Conservation (phyloP, 495 filamentous ascomycete species). For the Penicillium taxi region DNA sequence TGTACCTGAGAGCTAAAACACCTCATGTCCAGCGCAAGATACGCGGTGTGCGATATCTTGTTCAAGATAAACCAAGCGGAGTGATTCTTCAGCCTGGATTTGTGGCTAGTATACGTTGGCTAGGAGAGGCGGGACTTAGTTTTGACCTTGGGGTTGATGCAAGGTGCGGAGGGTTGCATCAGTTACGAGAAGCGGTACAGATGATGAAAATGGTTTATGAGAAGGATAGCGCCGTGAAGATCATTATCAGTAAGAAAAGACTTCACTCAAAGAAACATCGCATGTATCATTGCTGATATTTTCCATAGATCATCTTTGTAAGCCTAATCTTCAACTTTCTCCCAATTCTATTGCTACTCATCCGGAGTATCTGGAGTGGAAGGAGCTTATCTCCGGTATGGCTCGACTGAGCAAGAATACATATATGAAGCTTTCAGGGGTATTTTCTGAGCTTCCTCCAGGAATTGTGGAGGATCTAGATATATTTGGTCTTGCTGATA, state of each 20-base stretch:
- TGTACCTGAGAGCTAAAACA: conserved; percentile 21
- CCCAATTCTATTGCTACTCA: conserved; percentile 38
- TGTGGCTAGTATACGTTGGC: conserved; percentile 58
- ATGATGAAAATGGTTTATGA: conserved; percentile 61
- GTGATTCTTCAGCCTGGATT: conserved; percentile 54
- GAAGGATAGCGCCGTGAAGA: conserved; percentile 50
- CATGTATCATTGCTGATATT: conserved; percentile 9
- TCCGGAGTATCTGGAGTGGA: conserved; percentile 50
- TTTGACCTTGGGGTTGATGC: conserved; percentile 84
- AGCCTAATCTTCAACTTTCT: conserved; percentile 59
- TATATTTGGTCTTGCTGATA: conserved; percentile 33
- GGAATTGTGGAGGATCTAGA: conserved; percentile 26
- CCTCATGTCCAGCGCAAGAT: conserved; percentile 44
- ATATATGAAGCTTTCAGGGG: conserved; percentile 86
- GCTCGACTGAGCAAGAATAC: conserved; percentile 45
- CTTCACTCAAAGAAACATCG: conserved; percentile 1
- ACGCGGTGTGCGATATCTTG: conserved; percentile 68
- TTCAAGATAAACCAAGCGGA: conserved; percentile 66
- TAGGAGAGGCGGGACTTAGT: conserved; percentile 52
- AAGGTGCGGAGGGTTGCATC: conserved; percentile 55
- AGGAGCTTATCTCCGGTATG: conserved; percentile 34
- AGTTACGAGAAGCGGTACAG: conserved; percentile 62
- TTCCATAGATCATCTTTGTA: conserved; percentile 71
- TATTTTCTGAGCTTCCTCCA: conserved; percentile 63
- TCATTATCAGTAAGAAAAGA: conserved; percentile 54